These are phyloP conservation scores for Mollisia scopiformis DNA, from an alignment of 2,329 filamentous ascomycete species.

Conservation along the genomic window DNA sequence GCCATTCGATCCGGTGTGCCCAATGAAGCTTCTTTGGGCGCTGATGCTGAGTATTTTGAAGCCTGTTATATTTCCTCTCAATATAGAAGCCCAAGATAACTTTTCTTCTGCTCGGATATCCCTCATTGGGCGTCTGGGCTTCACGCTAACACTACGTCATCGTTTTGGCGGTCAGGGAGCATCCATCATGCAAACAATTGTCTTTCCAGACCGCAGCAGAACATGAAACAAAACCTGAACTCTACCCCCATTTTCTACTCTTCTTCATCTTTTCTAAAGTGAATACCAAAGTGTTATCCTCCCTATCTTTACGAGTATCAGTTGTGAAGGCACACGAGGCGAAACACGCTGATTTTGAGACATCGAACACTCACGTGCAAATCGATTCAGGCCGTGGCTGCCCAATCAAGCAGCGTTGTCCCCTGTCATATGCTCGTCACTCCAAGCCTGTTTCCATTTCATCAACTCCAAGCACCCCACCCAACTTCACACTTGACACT, in stretches of 20 bases:
- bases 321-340: background rate
- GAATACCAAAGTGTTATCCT: background rate
- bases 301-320: background rate
- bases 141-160: too few species aligned
- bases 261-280: background rate
- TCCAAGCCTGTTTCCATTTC: constrained; percentile 16
- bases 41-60: constrained; percentile 5
- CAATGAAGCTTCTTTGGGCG: constrained; percentile 9
- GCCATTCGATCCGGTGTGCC: constrained; percentile 5
- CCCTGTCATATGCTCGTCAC: constrained; percentile 14
- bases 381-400: constrained; percentile 10
- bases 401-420: constrained; percentile 4
- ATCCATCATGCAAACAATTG: background rate
- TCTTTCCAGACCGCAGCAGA: background rate
- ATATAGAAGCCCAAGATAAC: constrained; percentile 6
- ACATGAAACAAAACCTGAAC: background rate
- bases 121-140: constrained; percentile 11
- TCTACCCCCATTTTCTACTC: background rate
- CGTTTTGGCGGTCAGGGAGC: constrained; percentile 13
- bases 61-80: background rate
- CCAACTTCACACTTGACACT: constrained; percentile 10
- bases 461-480: constrained; percentile 10
- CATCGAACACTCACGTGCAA: constrained; percentile 7
- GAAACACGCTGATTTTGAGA: background rate
- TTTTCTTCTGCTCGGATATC: constrained; percentile 6